phyloP scores from a whole-genome alignment of 1,139 yeast species.

The Debaryomyces nepalensis region DNA sequence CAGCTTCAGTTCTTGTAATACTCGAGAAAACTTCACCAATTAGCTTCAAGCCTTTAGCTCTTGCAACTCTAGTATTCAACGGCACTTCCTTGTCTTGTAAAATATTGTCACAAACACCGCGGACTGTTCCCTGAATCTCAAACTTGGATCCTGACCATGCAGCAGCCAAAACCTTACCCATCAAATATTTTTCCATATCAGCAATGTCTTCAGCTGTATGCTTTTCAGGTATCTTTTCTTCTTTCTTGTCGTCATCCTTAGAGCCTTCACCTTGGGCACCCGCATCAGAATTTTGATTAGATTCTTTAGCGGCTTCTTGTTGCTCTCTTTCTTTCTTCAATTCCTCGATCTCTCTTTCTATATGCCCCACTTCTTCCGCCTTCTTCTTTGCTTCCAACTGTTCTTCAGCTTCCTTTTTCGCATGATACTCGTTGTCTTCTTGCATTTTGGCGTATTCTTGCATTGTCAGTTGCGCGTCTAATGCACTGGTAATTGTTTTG shows the following conservation, averaged over 20 bases:
- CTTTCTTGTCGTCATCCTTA: slow-evolving; percentile 20
- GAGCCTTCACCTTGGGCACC: slow-evolving; percentile 10
- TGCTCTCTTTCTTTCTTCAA: slow-evolving; percentile 20
- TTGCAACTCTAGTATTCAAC: slow-evolving; percentile 59
- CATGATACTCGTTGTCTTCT: slow-evolving; percentile 58
- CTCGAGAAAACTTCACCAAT: slow-evolving; percentile 75
- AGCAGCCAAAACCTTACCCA: slow-evolving; percentile 92
- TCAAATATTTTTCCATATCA: slow-evolving; percentile 80
- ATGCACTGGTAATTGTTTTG: slow-evolving; percentile 80
- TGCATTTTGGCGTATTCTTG: slow-evolving; percentile 78
- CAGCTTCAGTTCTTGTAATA: slow-evolving; percentile 75
- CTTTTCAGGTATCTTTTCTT: slow-evolving; percentile 40
- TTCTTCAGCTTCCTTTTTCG: slow-evolving; percentile 43
- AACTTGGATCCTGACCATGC: slow-evolving; percentile 95
- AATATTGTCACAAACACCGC: slow-evolving; percentile 84
- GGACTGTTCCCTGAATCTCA: slow-evolving; percentile 85
- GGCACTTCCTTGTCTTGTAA: slow-evolving; percentile 66
- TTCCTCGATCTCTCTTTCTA: slow-evolving; percentile 28
- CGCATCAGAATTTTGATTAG: slow-evolving; percentile 4
- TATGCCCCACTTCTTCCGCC: slow-evolving; percentile 23
- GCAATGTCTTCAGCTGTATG: slow-evolving; percentile 84
- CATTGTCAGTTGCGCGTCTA: slow-evolving; percentile 89
- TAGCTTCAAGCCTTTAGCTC: slow-evolving; percentile 78
- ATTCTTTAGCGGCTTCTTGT: slow-evolving; percentile 10
- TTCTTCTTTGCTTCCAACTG: slow-evolving; percentile 29